Percentiles rank a stretch among this genome's conserved stretches.
Evolutionary conservation across 208 protist genomes (phyloP).

Genomic region (Lotmaria passim): DNA sequence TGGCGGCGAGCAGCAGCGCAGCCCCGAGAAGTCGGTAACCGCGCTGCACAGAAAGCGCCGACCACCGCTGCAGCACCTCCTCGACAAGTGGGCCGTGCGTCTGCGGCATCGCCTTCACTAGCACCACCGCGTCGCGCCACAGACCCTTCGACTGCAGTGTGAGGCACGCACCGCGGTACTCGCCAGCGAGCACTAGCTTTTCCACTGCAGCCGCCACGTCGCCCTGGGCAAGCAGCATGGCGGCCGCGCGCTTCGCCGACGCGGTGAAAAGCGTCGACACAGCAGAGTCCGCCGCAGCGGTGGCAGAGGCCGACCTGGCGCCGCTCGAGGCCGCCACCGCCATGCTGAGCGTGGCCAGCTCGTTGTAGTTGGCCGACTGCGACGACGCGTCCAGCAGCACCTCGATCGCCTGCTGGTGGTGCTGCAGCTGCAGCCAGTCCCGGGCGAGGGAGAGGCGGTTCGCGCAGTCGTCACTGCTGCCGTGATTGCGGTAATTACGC

Average conservation of each 20-base stretch:
- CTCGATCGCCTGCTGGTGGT: constrained; percentile 61
- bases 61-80: constrained; percentile 63
- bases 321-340: constrained; percentile 52
- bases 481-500: constrained; percentile 39
- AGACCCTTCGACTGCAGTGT: constrained; percentile 68
- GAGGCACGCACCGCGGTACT: constrained; percentile 63
- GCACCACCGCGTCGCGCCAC: constrained; percentile 65
- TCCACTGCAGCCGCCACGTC: constrained; percentile 78
- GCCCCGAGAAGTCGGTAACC: constrained; percentile 59
- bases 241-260: constrained; percentile 63
- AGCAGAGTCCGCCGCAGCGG: constrained; percentile 26
- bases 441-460: constrained; percentile 56
- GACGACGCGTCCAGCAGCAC: constrained; percentile 74
- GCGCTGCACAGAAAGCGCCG: constrained; percentile 53
- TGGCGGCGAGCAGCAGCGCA: constrained; percentile 48
- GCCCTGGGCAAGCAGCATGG: constrained; percentile 68
- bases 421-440: constrained; percentile 59
- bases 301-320: constrained; percentile 3
- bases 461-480: constrained; percentile 50
- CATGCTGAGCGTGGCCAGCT: constrained; percentile 69
- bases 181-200: constrained; percentile 69
- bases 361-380: constrained; percentile 53
- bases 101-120: constrained; percentile 47
- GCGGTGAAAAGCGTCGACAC: constrained; percentile 45
- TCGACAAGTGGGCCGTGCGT: constrained; percentile 10